Evolutionary conservation across 192 early-diverging fungal species (phyloP), one percentile per base, ranked within the genome.

Genomic region (Rhizophlyctis rosea): DNA sequence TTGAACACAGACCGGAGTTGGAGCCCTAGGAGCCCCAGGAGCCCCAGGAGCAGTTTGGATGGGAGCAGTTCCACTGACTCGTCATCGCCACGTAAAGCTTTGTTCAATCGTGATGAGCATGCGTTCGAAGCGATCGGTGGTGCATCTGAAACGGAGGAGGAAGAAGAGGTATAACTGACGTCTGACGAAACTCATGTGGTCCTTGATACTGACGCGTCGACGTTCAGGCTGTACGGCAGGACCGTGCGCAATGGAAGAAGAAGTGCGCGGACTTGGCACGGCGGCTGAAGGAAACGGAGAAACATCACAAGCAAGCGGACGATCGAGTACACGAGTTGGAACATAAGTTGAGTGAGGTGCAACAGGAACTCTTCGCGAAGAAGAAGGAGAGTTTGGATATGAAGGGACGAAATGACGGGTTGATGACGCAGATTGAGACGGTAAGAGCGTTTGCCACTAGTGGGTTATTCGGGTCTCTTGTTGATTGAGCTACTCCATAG

Each of bases 361-460:
- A 58, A 29, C 14, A 14, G 32, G 57, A 58, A 4, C 57, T 58
- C 1, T 16, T 35, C 16, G 16, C 57, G 0, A 58, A 58, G 14
- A 31, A 27, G 31, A 58, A 36, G 27, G 57, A 58, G 30, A 25
- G 31, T 29, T n/a, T n/a, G 18, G 57, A 58, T 31, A 13, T 58
- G 3, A 30, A 35, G 18, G 18, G 18, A 21, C 16, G 34, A n/a
- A 35, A 58, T 4, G 34, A 36, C 3, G 18, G 2, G 3, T 35
- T 58, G 57, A 18, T 58, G 57, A 18, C 3, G 18, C 57, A 58
- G 39, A 36, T 58, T 18, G 57, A 58, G 29, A 18, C 28, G 18
- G 57, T 36, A 58, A 58, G 57, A 21, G 21, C 39, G 18, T 3
- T 18, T 18, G 7, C 7, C 21, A 27, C 18, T 58, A 27, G 27